Percentiles rank a stretch among this genome's conserved stretches.
These are phyloP conservation scores for Microthlaspi erraticum DNA, from an alignment of 345 rosid species.

Conservation along the genomic window DNA sequence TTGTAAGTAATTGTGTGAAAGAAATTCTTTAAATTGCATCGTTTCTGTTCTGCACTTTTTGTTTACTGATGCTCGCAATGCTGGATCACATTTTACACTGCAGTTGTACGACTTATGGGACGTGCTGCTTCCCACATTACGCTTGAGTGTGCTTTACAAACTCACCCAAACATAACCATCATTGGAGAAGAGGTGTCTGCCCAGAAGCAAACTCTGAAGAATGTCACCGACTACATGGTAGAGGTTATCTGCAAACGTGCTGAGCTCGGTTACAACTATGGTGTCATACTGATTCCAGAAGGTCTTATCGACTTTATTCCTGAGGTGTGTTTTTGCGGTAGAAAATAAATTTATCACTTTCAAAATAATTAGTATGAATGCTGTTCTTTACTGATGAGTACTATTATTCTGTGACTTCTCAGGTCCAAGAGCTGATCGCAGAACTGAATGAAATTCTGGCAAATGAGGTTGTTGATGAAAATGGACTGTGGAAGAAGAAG, in stretches of 20 bases:
- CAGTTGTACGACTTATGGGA: constrained; percentile 99
- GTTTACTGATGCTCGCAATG: constrained; percentile 24
- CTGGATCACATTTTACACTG: constrained; percentile 27
- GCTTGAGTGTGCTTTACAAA: constrained; percentile 97
- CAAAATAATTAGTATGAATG: background rate
- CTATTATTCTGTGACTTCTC: constrained; percentile 26
- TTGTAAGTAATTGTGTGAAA: constrained; percentile 58
- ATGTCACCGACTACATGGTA: constrained; percentile 87
- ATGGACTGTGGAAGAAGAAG: constrained; percentile 86
- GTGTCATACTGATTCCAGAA: constrained; percentile 98
- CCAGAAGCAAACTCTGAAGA: constrained; percentile 82
- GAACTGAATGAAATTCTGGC: constrained; percentile 96
- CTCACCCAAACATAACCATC: constrained; percentile 93
- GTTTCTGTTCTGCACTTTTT: background rate
- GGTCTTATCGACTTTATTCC: constrained; percentile 99
- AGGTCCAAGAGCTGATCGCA: constrained; percentile 94
- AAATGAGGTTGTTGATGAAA: constrained; percentile 78
- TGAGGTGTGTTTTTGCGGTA: constrained; percentile 55
- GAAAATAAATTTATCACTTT: constrained; percentile 4
- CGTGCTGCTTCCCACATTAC: constrained; percentile 99
- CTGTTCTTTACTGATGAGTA: background rate
- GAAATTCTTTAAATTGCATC: background rate
- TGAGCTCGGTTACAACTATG: constrained; percentile 80
- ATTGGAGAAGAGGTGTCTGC: constrained; percentile 99
- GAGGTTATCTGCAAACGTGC: constrained; percentile 86